Evolutionary conservation across 495 filamentous ascomycete species (phyloP).

Genomic region (Penicillium cataractarum): DNA sequence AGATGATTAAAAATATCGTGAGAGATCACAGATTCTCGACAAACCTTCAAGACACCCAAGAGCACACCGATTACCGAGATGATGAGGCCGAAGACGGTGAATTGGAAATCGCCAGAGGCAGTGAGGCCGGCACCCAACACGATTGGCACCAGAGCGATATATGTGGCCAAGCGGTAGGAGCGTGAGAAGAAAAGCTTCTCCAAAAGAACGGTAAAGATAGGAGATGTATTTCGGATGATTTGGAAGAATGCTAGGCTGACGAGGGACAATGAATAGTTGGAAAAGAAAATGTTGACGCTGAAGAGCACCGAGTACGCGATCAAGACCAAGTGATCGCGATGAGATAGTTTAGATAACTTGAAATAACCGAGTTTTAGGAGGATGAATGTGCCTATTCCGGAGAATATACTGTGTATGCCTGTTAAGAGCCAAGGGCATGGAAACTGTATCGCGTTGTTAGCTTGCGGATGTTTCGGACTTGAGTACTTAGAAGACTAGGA

Average conservation of each 20-base stretch:
- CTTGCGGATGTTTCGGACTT: no score
- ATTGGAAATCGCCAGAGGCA: neutral
- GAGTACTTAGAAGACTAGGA: no score
- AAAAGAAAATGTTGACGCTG: neutral
- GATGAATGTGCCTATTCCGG: neutral
- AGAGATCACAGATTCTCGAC: neutral
- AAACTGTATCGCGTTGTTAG: neutral
- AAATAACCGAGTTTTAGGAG: neutral
- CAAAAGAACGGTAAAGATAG: neutral
- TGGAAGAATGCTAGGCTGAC: slow-evolving; percentile 15
- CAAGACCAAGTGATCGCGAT: neutral
- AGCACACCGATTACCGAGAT: neutral
- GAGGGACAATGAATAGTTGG: slow-evolving; percentile 29
- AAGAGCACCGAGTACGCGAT: neutral
- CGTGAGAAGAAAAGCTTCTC: neutral
- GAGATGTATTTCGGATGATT: neutral
- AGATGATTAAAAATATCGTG: neutral
- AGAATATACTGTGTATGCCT: neutral
- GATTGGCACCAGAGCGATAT: neutral
- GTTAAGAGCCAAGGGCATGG: neutral
- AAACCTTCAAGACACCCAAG: neutral
- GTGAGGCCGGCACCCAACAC: neutral
- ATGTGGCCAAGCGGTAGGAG: neutral
- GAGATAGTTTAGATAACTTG: neutral
- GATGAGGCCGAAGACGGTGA: neutral